These are phyloP conservation scores for Mycotypha africana DNA, from an alignment of 371 early-diverging fungal species.

Conservation along the genomic window DNA sequence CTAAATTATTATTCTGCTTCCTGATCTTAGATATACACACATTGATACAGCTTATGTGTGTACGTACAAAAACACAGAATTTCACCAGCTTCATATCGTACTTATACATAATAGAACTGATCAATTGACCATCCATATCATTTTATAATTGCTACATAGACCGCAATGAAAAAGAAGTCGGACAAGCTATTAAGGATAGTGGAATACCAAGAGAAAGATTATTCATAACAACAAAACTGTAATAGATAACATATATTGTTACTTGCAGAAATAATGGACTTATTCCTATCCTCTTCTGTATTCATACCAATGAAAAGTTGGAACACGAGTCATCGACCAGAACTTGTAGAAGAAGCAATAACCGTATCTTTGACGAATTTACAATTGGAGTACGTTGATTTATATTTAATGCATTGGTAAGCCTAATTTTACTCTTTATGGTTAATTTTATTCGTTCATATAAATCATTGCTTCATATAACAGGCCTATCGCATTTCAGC, in stretches of 20 bases:
- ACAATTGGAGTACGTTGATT: slow-evolving; percentile 64
- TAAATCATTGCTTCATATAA: neutral
- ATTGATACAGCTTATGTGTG: slow-evolving; percentile 53
- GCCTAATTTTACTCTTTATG: neutral
- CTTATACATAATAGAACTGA: neutral
- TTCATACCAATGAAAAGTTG: slow-evolving; percentile 36
- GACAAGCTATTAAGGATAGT: slow-evolving; percentile 47
- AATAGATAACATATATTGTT: no score
- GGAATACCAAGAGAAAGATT: slow-evolving; percentile 35
- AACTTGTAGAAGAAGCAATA: slow-evolving; percentile 41
- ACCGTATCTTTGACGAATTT: slow-evolving; percentile 48
- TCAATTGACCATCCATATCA: neutral
- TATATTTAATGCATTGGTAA: slow-evolving; percentile 62
- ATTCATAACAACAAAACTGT: slow-evolving; percentile 54
- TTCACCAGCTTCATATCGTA: neutral
- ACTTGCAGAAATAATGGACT: no score
- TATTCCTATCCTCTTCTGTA: no score
- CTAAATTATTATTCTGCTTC: neutral
- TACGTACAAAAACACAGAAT: slow-evolving; percentile 7
- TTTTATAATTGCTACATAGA: slow-evolving; percentile 17
- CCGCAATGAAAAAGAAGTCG: slow-evolving; percentile 56
- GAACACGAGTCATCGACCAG: slow-evolving; percentile 52
- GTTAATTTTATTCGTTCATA: neutral
- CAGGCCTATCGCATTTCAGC: slow-evolving; percentile 34
- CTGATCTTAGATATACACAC: slow-evolving; percentile 21